Conservation (phyloP, 495 filamentous ascomycete species). For the Penicillium riverlandense region DNA sequence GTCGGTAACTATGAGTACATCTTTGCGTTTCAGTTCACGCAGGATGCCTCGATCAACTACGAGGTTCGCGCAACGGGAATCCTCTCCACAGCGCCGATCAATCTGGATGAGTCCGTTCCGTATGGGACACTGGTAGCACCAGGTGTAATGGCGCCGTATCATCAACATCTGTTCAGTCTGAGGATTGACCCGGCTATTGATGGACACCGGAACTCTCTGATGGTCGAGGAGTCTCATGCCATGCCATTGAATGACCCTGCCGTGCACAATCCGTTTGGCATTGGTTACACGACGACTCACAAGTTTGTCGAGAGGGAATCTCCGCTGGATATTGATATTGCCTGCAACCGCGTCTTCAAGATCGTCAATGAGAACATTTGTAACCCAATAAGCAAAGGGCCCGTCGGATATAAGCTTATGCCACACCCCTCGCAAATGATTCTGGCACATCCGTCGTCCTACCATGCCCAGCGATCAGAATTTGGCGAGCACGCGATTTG, state of each 20-base stretch:
- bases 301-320: constrained; percentile 50
- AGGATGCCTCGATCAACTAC: constrained; percentile 68
- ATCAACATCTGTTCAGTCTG: constrained; percentile 87
- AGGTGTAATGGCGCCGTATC: constrained; percentile 68
- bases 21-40: constrained; percentile 76
- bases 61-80: constrained; percentile 86
- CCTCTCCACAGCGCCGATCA: constrained; percentile 60
- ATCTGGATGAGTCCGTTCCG: constrained; percentile 33
- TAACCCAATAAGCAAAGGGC: constrained; percentile 67
- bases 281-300: constrained; percentile 57
- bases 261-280: constrained; percentile 67
- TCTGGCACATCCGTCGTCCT: constrained; percentile 60
- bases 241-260: constrained; percentile 48
- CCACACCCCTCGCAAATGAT: constrained; percentile 69
- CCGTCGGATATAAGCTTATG: constrained; percentile 72
- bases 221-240: constrained; percentile 61
- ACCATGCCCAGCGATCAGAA: constrained; percentile 67
- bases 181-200: constrained; percentile 79
- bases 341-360: constrained; percentile 65
- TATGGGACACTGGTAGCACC: constrained; percentile 84
- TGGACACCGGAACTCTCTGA: constrained; percentile 59
- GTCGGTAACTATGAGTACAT: constrained; percentile 85
- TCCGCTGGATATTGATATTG: constrained; percentile 55
- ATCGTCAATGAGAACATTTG: constrained; percentile 64
- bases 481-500: constrained; percentile 75